Conservation (phyloP, 2,329 filamentous ascomycete genomes). For the Trichoderma atroviride region DNA sequence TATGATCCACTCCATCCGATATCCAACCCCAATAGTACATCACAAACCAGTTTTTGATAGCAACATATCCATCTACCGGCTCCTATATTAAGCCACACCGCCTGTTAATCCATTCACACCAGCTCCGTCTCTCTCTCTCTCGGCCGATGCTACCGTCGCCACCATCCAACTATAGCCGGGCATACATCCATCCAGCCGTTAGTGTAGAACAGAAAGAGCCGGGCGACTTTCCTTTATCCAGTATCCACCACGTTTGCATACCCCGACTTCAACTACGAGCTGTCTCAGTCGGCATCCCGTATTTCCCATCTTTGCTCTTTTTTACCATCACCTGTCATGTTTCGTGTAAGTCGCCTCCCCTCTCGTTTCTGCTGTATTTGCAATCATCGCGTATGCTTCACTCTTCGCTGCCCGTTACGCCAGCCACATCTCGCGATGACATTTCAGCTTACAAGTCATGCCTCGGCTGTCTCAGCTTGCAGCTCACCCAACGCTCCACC, state of each 20-base stretch:
- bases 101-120: conserved; percentile 10
- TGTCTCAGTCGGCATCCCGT: conserved; percentile 1
- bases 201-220: not conserved
- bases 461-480: not conserved
- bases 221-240: not conserved
- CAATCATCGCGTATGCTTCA: not conserved
- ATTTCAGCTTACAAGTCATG: not conserved
- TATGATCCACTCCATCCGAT: not conserved
- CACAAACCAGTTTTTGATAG: not conserved
- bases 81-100: not conserved
- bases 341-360: not conserved
- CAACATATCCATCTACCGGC: not conserved
- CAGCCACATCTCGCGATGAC: not conserved
- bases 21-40: not conserved
- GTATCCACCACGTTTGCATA: not conserved
- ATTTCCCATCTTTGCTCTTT: not conserved
- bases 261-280: not conserved
- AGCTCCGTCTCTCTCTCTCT: not conserved
- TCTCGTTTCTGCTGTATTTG: not conserved
- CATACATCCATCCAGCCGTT: not conserved
- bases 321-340: conserved; percentile 13
- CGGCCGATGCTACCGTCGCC: conserved; percentile 16
- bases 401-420: not conserved
- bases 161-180: conserved; percentile 7
- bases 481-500: not conserved